Evolutionary conservation across 1,139 yeast species (phyloP).

Genomic region (Geotrichum carabidarum): DNA sequence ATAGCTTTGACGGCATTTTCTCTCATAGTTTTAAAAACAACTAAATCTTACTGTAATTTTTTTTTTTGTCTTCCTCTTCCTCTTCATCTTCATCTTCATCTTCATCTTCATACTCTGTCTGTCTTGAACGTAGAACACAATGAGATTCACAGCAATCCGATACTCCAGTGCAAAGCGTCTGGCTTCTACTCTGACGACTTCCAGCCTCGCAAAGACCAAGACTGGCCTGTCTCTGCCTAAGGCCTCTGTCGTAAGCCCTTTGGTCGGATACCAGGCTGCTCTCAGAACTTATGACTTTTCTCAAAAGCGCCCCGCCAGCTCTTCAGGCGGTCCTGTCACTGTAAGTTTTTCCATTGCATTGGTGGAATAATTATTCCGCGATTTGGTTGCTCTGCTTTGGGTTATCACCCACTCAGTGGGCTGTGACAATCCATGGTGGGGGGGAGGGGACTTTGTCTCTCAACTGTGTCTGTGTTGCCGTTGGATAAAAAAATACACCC

Average conservation of each 20-base stretch:
- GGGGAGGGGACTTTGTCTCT: background rate
- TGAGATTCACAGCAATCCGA: slow-evolving; percentile 18
- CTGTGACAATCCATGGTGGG: background rate
- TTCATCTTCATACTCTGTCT: background rate
- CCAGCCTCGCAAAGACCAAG: slow-evolving; percentile 11
- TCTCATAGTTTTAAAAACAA: background rate
- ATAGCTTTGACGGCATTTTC: too few relatives aligned
- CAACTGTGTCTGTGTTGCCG: background rate
- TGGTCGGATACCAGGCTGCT: slow-evolving; percentile 31
- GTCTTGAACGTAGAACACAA: background rate
- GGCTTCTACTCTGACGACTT: slow-evolving; percentile 13
- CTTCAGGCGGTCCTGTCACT: slow-evolving; percentile 34
- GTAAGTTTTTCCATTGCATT: slow-evolving; percentile 23
- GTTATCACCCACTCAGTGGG: background rate
- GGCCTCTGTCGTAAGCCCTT: slow-evolving; percentile 16
- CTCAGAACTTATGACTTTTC: slow-evolving; percentile 28
- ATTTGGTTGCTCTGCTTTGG: background rate
- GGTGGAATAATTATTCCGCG: background rate
- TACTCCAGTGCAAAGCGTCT: slow-evolving; percentile 17
- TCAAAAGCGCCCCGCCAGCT: slow-evolving; percentile 28
- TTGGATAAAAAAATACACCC: background rate
- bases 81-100: background rate
- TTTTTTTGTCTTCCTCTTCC: background rate
- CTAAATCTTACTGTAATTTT: background rate
- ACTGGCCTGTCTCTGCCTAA: slow-evolving; percentile 22